Evolutionary conservation across 495 filamentous ascomycete species (phyloP).

Genomic region (Astrocystis sublimbata): DNA sequence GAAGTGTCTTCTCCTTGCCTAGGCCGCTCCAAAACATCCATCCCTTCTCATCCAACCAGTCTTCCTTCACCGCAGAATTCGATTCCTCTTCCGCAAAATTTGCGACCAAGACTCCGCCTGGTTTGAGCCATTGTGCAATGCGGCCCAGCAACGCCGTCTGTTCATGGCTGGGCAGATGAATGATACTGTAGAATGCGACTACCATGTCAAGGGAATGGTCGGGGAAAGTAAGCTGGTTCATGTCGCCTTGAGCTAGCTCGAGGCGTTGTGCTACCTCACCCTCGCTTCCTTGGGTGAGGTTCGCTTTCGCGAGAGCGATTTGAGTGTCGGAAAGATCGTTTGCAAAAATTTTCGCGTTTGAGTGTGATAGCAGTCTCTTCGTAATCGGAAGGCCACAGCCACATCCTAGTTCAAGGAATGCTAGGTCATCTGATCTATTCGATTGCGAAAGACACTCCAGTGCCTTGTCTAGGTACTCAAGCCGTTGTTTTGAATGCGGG

Average conservation of each 20-base stretch:
- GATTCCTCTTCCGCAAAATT: constrained; percentile 32
- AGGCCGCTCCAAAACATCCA: constrained; percentile 44
- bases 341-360: constrained; percentile 21
- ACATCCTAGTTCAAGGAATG: constrained; percentile 40
- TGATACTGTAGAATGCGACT: constrained; percentile 35
- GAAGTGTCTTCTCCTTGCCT: constrained; percentile 32
- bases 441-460: constrained; percentile 20
- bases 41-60: constrained; percentile 35
- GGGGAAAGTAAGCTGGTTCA: constrained; percentile 32
- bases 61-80: constrained; percentile 22
- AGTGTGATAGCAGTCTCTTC: constrained; percentile 23
- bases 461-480: constrained; percentile 27
- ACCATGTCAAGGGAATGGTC: constrained; percentile 30
- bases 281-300: constrained; percentile 8
- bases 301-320: constrained; percentile 24
- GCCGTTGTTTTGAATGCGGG: constrained; percentile 20
- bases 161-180: constrained; percentile 40
- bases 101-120: constrained; percentile 34
- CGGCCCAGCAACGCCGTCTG: constrained; percentile 35
- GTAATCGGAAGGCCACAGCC: constrained; percentile 37
- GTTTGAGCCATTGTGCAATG: constrained; percentile 33
- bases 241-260: constrained; percentile 33
- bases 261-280: constrained; percentile 14
- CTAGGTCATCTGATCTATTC: neutral
- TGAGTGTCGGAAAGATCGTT: constrained; percentile 40